phyloP scores from a whole-genome alignment of 129 eudicot species.

The Dittrichia graveolens region DNA sequence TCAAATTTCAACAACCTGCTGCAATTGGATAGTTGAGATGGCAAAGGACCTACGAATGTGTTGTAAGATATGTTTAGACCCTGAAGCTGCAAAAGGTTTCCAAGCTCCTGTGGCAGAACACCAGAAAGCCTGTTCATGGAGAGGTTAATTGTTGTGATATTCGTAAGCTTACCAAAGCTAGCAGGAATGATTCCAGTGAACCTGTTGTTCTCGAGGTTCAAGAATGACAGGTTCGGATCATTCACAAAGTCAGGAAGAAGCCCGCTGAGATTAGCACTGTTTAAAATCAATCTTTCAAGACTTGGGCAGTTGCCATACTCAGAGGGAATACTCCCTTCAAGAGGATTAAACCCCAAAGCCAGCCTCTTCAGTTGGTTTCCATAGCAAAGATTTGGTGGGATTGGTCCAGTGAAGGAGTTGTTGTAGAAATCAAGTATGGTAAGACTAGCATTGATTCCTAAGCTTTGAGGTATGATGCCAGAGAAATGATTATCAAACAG shows the following conservation, averaged over 20 bases:
- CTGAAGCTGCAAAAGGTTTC: constrained; percentile 56
- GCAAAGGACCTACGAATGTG: constrained; percentile 62
- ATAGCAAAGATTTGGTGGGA: constrained; percentile 80
- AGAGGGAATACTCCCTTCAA: constrained; percentile 66
- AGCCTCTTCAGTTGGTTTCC: constrained; percentile 53
- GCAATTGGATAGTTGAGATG: constrained; percentile 62
- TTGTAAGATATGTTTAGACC: constrained; percentile 66
- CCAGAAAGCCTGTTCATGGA: constrained; percentile 62
- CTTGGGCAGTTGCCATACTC: constrained; percentile 59
- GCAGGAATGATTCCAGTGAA: constrained; percentile 59
- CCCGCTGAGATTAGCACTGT: constrained; percentile 62
- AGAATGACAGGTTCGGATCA: constrained; percentile 36
- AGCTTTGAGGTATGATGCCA: constrained; percentile 67
- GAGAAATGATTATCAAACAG: constrained; percentile 57
- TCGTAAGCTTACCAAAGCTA: constrained; percentile 50
- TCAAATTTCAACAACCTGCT: constrained; percentile 50
- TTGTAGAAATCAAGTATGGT: constrained; percentile 54
- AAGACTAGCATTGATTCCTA: constrained; percentile 72
- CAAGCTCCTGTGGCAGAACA: constrained; percentile 57
- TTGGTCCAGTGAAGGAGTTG: constrained; percentile 66
- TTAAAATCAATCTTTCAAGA: constrained; percentile 52
- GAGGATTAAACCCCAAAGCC: constrained; percentile 52
- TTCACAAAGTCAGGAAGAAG: constrained; percentile 62
- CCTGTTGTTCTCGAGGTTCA: constrained; percentile 58
- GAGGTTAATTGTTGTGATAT: constrained; percentile 48